Base-by-base conservation (phyloP, 176 grass and related monocot species). In the Oropetium thomaeum region DNA sequence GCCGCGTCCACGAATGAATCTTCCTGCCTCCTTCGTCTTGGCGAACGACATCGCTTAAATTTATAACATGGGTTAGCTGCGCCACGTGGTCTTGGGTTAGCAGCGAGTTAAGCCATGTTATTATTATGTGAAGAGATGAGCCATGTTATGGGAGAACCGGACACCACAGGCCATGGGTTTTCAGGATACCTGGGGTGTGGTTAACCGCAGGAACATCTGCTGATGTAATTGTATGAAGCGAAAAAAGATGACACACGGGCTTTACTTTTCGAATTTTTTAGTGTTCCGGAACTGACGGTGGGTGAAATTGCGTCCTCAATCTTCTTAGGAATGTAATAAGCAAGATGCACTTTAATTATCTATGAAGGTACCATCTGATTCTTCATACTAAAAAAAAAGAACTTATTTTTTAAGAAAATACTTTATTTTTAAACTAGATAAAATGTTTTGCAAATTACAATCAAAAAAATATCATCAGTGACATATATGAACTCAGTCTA, bases 181-280 rank as follows among this genome's bases (percentile, higher is more conserved):
- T 12, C 69, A 53, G 69, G 45, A 71, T 71, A 55, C 69, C 69
- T 10, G 6, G 48, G 69, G 49, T 49, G n/a, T n/a, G 37, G n/a
- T 16, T 39, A 72, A 55, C 31, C n/a, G 5, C 37, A 25, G 26
- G 1, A 11, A 15, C 22, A 14, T 7, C n/a, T 38, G 49, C n/a
- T 15, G 12, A 39, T 16, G 32, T 33, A 72, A 55, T 4, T 33
- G 20, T 23, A 33, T 53, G 10, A n/a, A n/a, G n/a, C 7, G 14
- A 1, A 0, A 11, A 70, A 49, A 48, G 11, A 31, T 7, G 6
- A 11, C 22, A 26, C 22, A 12, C 54, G 20, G n/a, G 23, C 25
- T 58, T 59, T 13, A 29, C 2, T 38, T 38, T 38, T 14, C 13
- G 9, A 33, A 35, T 5, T 38, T 39, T 65, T 12, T 5, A 62